Base-by-base conservation (phyloP, 2,329 filamentous ascomycete species). In the Fusarium sp. region DNA sequence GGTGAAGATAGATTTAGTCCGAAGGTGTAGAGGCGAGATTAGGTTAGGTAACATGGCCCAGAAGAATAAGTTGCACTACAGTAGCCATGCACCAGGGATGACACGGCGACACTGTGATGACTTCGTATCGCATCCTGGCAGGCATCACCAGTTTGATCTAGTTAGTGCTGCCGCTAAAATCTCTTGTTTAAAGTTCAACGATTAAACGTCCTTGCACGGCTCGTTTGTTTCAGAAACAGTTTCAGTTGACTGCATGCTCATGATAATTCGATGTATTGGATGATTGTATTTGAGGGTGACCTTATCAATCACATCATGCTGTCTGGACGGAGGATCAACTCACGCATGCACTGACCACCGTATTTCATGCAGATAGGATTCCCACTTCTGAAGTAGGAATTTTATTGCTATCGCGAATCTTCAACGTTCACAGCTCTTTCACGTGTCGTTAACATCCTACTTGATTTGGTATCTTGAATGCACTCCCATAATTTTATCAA, bases 381-480 rank as follows among this genome's bases (percentile, higher is more conserved):
- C 7, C 31, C 31, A 33, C 17, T 33, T 33, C 14, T 14, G 18
- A 17, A 21, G 20, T 27, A 17, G 13, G n/a, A 14, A 20, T 21
- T 29, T 2, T 18, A 27, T 17, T 21, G 6, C 6, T 17, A 41
- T n/a, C 27, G 13, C 17, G 11, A 27, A 11, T 25, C 6, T 17
- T 25, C 25, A 11, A 27, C 18, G 51, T 20, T 42, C 37, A 29
- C 11, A 42, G 33, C 13, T 23, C 17, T 21, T 25, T 37, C 17
- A 14, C 27, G 15, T 58, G 40, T 17, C 41, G 20, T 39, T 21
- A 37, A 15, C 36, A 18, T 33, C 20, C 29, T 42, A 8, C 41
- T 45, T 58, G 23, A 17, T 45, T 61, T 69, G 66, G 65, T 62
- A 69, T 68, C 65, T 67, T 31, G 21, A 51, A 68, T 41, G 23